These are phyloP conservation scores for Microsporum audouinii DNA, from an alignment of 2,329 filamentous ascomycete species.

Conservation along the genomic window DNA sequence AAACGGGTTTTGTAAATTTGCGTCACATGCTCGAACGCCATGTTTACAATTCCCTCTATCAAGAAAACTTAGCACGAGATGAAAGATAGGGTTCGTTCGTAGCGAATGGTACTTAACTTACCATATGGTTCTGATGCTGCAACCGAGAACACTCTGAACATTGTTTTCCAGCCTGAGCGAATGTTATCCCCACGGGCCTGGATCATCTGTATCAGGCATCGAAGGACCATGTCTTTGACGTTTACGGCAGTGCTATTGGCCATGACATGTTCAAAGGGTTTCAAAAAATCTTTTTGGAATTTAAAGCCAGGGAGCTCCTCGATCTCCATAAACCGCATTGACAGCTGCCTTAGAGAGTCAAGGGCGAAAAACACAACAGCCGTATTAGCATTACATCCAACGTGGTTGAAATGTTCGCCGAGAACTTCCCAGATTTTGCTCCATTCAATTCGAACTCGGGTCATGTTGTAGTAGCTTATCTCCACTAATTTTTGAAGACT, in stretches of 20 bases:
- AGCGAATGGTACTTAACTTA: conserved; percentile 25
- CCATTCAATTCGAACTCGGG: conserved; percentile 95
- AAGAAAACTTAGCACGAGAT: conserved; percentile 15
- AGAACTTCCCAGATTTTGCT: conserved; percentile 94
- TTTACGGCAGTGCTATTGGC: conserved; percentile 80
- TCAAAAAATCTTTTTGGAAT: conserved; percentile 98
- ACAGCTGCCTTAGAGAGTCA: conserved; percentile 86
- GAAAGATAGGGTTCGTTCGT: not conserved
- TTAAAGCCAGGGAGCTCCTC: conserved; percentile 97
- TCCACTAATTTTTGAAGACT: conserved; percentile 96
- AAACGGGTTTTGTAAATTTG: conserved; percentile 94
- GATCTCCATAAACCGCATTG: conserved; percentile 98
- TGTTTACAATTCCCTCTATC: conserved; percentile 80
- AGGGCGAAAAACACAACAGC: conserved; percentile 95
- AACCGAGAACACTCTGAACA: conserved; percentile 96
- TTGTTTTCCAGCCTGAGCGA: conserved; percentile 93
- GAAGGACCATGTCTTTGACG: conserved; percentile 94
- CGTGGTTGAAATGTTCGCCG: conserved; percentile 96
- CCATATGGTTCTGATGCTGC: conserved; percentile 80
- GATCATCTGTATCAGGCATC: conserved; percentile 98
- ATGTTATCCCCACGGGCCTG: conserved; percentile 95
- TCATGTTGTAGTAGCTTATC: conserved; percentile 99
- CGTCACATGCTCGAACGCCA: conserved; percentile 92
- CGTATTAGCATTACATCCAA: conserved; percentile 92
- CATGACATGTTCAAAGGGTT: conserved; percentile 96